These are phyloP conservation scores for Nicotiana otophora DNA, from an alignment of 257 asterid species.

Conservation along the genomic window DNA sequence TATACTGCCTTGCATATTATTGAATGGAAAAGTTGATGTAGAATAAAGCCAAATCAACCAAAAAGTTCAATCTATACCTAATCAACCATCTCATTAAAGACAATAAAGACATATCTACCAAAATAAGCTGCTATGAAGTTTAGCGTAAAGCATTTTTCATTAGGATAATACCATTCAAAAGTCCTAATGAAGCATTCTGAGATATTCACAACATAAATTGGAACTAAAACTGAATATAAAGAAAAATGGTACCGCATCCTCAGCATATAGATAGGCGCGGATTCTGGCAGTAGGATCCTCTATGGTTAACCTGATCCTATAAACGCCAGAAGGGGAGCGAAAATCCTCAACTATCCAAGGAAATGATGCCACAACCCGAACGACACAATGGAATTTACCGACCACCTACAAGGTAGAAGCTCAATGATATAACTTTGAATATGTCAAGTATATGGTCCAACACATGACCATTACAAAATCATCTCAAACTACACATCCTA, in stretches of 20 bases:
- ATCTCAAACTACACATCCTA: background rate
- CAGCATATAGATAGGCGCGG: constrained; percentile 55
- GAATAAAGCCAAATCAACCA: background rate
- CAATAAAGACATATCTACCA: background rate
- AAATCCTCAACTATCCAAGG: constrained; percentile 54
- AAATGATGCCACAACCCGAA: constrained; percentile 52
- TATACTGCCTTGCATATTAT: background rate
- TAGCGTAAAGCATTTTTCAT: background rate
- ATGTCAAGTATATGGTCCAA: background rate
- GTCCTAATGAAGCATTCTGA: background rate
- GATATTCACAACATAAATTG: background rate
- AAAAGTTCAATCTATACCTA: background rate
- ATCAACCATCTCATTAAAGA: background rate
- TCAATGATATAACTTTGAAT: constrained; percentile 1
- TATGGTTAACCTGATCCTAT: constrained; percentile 62
- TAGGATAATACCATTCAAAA: background rate
- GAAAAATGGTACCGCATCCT: constrained; percentile 55
- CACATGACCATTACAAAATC: background rate
- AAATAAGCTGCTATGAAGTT: background rate
- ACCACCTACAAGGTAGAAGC: constrained; percentile 42
- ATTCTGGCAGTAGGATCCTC: constrained; percentile 90
- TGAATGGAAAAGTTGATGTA: background rate
- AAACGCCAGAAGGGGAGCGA: constrained; percentile 41
- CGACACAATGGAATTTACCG: constrained; percentile 49
- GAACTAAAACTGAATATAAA: background rate